Evolutionary conservation across 805 yeast species (phyloP).

Genomic region (Starmera quercuum): DNA sequence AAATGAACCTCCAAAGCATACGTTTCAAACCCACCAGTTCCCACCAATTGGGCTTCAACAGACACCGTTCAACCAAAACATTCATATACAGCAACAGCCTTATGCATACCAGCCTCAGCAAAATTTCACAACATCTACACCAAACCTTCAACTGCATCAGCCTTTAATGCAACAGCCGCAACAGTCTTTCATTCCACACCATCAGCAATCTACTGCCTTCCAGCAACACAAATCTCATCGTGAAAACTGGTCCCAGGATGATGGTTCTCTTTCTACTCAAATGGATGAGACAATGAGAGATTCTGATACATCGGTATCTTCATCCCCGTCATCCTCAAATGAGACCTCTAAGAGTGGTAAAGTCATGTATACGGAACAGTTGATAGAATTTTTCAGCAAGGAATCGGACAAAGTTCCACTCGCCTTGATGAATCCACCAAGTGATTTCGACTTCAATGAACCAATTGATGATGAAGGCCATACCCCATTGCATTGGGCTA

Average conservation of each 20-base stretch:
- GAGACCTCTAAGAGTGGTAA: slow-evolving; percentile 16
- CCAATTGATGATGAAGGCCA: slow-evolving; percentile 77
- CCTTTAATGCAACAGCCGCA: slow-evolving; percentile 19
- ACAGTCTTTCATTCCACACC: slow-evolving; percentile 13
- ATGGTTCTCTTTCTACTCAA: slow-evolving; percentile 16
- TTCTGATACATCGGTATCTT: slow-evolving; percentile 34
- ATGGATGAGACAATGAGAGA: slow-evolving; percentile 25
- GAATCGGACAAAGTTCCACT: slow-evolving; percentile 23
- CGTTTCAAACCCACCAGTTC: slow-evolving; percentile 4
- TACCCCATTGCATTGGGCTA: slow-evolving; percentile 80
- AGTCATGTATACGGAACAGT: slow-evolving; percentile 29
- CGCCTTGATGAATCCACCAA: slow-evolving; percentile 47
- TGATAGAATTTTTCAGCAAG: slow-evolving; percentile 45
- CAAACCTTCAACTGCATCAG: slow-evolving; percentile 11
- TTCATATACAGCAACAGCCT: background rate
- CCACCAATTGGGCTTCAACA: background rate
- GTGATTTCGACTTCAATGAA: slow-evolving; percentile 55
- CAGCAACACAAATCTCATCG: background rate
- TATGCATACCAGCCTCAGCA: slow-evolving; percentile 2
- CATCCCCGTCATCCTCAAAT: slow-evolving; percentile 20
- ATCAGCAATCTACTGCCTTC: background rate
- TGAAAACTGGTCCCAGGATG: slow-evolving; percentile 26
- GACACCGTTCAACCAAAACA: background rate
- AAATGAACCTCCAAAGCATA: slow-evolving; percentile 13
- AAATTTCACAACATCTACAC: slow-evolving; percentile 1